Evolutionary conservation across 495 filamentous ascomycete species (phyloP).

Genomic region (Thermothielavioides terrestris): DNA sequence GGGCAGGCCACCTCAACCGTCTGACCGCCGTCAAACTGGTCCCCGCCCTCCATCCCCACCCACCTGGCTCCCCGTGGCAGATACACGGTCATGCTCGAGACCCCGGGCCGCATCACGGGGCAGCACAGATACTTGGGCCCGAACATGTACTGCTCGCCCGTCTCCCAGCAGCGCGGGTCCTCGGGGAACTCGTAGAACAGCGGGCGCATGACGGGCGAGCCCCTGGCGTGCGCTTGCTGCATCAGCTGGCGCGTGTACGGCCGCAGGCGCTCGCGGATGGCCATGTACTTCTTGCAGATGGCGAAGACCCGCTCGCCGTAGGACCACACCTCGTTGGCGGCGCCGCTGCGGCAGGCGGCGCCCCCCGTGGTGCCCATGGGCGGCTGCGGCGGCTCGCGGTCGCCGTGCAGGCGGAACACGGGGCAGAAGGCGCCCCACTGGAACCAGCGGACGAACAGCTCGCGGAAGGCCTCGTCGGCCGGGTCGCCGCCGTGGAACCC

Average conservation of each 20-base stretch:
- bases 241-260: constrained; percentile 36
- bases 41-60: not conserved
- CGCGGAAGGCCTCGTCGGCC: constrained; percentile 43
- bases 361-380: constrained; percentile 29
- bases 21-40: not conserved
- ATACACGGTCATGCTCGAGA: not conserved
- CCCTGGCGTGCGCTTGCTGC: constrained; percentile 46
- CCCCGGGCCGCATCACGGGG: not conserved
- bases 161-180: constrained; percentile 40
- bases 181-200: constrained; percentile 50
- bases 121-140: constrained; percentile 40
- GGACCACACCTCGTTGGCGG: constrained; percentile 51
- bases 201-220: constrained; percentile 47
- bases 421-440: constrained; percentile 54
- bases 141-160: constrained; percentile 49
- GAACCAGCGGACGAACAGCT: constrained; percentile 54
- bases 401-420: constrained; percentile 52
- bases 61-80: not conserved
- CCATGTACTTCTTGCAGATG: constrained; percentile 48
- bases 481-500: constrained; percentile 53
- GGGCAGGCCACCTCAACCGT: not conserved
- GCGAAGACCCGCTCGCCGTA: constrained; percentile 48
- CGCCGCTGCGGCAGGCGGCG: constrained; percentile 30
- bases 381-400: constrained; percentile 45
- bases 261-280: constrained; percentile 43